These are phyloP conservation scores for Lecanosticta acicola DNA, from an alignment of 2,329 filamentous ascomycete genomes.

Conservation along the genomic window DNA sequence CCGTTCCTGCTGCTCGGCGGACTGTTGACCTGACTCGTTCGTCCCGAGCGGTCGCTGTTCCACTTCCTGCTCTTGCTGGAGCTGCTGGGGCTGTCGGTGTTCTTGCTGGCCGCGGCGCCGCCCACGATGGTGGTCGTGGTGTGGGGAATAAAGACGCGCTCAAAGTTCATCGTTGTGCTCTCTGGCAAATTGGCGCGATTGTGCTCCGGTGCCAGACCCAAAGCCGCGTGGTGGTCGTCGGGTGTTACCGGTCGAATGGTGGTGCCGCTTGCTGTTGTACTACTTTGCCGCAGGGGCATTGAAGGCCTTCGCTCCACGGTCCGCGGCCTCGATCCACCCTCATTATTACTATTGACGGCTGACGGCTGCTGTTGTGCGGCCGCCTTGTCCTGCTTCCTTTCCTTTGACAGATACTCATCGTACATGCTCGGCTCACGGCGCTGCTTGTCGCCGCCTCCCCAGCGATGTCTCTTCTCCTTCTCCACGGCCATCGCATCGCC, in stretches of 20 bases:
- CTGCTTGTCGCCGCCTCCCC: conserved; percentile 18
- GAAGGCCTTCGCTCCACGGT: conserved; percentile 15
- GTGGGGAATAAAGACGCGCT: conserved; percentile 27
- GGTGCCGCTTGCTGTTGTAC: conserved; percentile 20
- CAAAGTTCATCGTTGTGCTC: conserved; percentile 25
- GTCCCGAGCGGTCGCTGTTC: conserved; percentile 5
- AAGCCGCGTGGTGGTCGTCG: conserved; percentile 38
- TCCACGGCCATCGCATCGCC: conserved; percentile 12
- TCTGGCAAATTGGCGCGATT: conserved; percentile 17
- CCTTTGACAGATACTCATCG: conserved; percentile 30
- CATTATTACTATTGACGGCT: too few relatives aligned
- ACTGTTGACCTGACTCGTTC: conserved; percentile 12
- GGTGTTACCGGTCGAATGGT: conserved; percentile 63
- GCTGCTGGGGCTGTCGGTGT: conserved; percentile 9
- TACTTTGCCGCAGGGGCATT: conserved; percentile 20
- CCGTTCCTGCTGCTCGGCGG: conserved; percentile 25
- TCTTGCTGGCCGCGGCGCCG: conserved; percentile 13
- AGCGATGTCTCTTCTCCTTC: conserved; percentile 13
- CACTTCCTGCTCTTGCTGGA: conserved; percentile 14
- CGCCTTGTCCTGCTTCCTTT: conserved; percentile 4
- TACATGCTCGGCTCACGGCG: conserved; percentile 29
- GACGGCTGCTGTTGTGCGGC: conserved; percentile 4
- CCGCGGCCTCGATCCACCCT: conserved; percentile 6
- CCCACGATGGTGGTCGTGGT: conserved; percentile 26
- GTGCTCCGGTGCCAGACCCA: conserved; percentile 11